phyloP scores from a whole-genome alignment of 257 asterid species.

The Solanum okadae region DNA sequence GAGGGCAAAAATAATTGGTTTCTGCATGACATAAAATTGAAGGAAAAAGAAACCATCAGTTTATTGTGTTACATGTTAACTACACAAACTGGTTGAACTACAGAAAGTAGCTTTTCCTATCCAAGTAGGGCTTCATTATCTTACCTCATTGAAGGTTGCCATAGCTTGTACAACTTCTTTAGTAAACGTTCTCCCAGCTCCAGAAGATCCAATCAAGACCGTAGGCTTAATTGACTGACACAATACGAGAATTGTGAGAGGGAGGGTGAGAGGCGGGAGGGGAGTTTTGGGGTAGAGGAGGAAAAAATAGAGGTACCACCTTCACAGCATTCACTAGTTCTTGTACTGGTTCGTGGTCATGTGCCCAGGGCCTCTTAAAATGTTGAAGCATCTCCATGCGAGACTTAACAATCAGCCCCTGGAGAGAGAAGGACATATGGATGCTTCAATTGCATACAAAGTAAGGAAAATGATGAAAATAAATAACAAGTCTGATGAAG shows the following conservation, averaged over 20 bases:
- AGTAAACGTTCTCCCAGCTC: constrained; percentile 87
- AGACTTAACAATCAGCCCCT: constrained; percentile 77
- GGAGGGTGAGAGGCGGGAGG: not conserved
- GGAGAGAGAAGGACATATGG: not conserved
- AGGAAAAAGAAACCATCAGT: not conserved
- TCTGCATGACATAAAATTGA: constrained; percentile 32
- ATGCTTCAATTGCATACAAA: not conserved
- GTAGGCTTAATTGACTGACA: constrained; percentile 78
- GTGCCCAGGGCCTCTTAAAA: constrained; percentile 90
- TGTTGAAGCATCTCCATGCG: constrained; percentile 74
- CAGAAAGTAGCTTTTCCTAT: not conserved
- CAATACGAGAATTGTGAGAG: constrained; percentile 5
- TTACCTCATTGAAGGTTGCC: constrained; percentile 68
- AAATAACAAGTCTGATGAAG: not conserved
- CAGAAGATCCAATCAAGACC: constrained; percentile 83
- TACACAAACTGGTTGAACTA: not conserved
- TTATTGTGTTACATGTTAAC: not conserved
- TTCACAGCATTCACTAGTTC: constrained; percentile 69
- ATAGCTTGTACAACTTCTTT: constrained; percentile 73
- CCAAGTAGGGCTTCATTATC: not conserved
- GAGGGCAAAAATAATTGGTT: constrained; percentile 78
- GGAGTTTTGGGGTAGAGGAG: not conserved
- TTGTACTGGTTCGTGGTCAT: constrained; percentile 59
- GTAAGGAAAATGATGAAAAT: not conserved
- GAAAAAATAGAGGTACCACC: constrained; percentile 18